Conservation (phyloP, 495 filamentous ascomycete species). For the Hyaloscypha finlandica region DNA sequence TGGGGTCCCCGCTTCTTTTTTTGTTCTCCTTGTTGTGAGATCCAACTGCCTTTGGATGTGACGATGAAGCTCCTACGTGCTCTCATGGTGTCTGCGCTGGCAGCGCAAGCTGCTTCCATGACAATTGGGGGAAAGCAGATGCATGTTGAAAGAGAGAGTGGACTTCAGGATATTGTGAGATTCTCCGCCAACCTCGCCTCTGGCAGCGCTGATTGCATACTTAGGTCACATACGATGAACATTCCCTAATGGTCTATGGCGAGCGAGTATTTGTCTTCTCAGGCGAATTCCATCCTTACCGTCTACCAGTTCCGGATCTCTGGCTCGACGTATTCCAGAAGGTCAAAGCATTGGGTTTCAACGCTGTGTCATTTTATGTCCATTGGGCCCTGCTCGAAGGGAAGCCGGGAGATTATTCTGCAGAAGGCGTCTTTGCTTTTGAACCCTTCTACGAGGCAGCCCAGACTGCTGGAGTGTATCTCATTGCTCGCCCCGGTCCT, state of each 20-base stretch:
- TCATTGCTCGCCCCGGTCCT: constrained; percentile 54
- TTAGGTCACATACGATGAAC: constrained; percentile 73
- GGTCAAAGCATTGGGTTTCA: constrained; percentile 75
- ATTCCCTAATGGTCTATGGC: constrained; percentile 72
- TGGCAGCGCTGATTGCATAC: no score
- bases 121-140: constrained; percentile 28
- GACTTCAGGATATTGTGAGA: constrained; percentile 31
- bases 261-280: constrained; percentile 71
- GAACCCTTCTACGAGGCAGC: constrained; percentile 75
- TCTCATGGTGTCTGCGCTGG: constrained; percentile 18
- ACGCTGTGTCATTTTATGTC: constrained; percentile 72
- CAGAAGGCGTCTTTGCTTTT: constrained; percentile 68
- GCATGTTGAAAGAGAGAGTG: constrained; percentile 25
- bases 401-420: constrained; percentile 65
- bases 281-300: constrained; percentile 67
- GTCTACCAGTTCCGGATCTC: constrained; percentile 70
- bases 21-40: no score
- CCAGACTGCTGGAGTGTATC: constrained; percentile 66
- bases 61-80: constrained; percentile 26
- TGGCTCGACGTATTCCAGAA: constrained; percentile 81
- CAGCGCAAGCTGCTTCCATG: constrained; percentile 26
- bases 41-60: neutral
- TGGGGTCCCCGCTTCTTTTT: neutral
- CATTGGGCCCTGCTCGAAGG: constrained; percentile 84
- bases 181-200: no score